These are phyloP conservation scores for Spizellomyces punctatus DNA, from an alignment of 192 early-diverging fungal genomes.

Conservation along the genomic window DNA sequence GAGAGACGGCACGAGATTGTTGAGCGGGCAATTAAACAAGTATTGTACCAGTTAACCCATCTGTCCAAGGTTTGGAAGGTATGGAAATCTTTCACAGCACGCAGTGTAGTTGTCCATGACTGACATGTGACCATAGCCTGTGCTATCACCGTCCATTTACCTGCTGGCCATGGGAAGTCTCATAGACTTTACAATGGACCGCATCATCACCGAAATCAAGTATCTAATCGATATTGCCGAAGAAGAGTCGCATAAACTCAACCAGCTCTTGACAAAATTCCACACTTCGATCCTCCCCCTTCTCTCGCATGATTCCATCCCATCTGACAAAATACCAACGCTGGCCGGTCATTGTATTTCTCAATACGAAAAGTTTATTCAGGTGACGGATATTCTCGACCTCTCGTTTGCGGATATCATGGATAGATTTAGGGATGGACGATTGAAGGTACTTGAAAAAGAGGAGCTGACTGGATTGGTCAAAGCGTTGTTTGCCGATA, in stretches of 20 bases:
- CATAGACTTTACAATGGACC: constrained; percentile 19
- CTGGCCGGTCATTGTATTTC: not conserved
- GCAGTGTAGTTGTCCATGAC: not conserved
- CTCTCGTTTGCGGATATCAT: constrained; percentile 44
- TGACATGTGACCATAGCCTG: not conserved
- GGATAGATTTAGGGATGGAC: constrained; percentile 37
- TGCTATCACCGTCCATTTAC: constrained; percentile 22
- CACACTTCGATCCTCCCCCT: not conserved
- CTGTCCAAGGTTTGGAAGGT: constrained; percentile 60
- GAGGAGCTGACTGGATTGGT: constrained; percentile 43
- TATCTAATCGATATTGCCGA: constrained; percentile 45
- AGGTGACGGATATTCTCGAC: constrained; percentile 36
- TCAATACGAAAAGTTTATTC: constrained; percentile 17
- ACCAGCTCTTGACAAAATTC: constrained; percentile 25
- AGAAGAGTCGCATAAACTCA: constrained; percentile 42
- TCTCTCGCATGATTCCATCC: not conserved
- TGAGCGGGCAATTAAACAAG: constrained; percentile 51
- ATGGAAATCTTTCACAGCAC: not conserved
- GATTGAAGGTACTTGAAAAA: constrained; percentile 33
- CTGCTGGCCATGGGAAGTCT: constrained; percentile 21
- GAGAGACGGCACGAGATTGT: constrained; percentile 41
- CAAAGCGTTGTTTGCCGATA: constrained; percentile 54
- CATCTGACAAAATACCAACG: not conserved
- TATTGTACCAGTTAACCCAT: constrained; percentile 43
- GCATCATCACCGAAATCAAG: constrained; percentile 25